Percentiles rank a stretch among this genome's conserved stretches.
Conservation (phyloP, 192 early-diverging fungal genomes). For the Umbelopsis vinacea region DNA sequence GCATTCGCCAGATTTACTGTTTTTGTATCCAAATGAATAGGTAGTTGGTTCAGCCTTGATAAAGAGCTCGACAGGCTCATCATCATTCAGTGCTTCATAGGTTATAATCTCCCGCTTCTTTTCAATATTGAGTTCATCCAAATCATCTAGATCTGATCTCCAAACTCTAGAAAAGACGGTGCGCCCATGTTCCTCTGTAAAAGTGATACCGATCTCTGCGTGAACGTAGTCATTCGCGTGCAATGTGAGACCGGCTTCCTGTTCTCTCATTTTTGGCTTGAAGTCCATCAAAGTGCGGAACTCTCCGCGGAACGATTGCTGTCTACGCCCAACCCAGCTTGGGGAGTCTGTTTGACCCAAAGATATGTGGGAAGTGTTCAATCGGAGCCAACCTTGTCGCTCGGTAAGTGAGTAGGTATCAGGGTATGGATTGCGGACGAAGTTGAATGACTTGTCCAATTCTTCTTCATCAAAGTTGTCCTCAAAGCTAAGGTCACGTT, state of each 20-base stretch:
- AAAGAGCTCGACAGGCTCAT: conserved; percentile 19
- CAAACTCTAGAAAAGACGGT: background rate
- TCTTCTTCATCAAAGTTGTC: background rate
- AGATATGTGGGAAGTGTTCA: background rate
- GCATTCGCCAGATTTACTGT: background rate
- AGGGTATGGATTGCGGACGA: conserved; percentile 18
- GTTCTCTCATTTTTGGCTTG: background rate
- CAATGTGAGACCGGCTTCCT: conserved; percentile 10
- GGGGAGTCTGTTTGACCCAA: conserved; percentile 17
- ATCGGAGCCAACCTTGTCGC: conserved; percentile 17
- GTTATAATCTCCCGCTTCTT: background rate
- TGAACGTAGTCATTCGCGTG: conserved; percentile 13
- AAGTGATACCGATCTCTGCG: conserved; percentile 1
- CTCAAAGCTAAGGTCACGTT: background rate
- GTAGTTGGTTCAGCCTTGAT: background rate
- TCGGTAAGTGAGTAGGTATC: conserved; percentile 7
- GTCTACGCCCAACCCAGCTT: conserved; percentile 8
- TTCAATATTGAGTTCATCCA: conserved; percentile 8
- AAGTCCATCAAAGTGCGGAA: conserved; percentile 2
- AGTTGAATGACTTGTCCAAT: conserved; percentile 2
- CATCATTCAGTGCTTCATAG: background rate
- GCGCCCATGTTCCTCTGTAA: background rate
- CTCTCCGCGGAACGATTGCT: background rate
- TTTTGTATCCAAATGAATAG: background rate
- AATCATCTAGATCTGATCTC: conserved; percentile 17